Base-by-base conservation (phyloP, 2,329 filamentous ascomycete genomes). In the Fusarium nanum region DNA sequence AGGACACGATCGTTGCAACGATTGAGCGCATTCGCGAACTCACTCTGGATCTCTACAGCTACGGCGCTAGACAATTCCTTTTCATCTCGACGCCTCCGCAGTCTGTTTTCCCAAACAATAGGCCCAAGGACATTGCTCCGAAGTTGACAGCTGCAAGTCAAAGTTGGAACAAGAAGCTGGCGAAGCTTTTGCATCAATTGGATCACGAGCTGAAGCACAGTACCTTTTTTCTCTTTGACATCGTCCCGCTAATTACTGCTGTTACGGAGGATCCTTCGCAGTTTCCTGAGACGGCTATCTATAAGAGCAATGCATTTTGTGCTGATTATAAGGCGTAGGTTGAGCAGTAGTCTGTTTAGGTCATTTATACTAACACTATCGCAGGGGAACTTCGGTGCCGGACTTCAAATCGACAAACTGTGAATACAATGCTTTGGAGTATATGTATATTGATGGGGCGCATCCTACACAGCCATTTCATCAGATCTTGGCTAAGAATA, bases 401-500 rank as follows among this genome's bases (percentile, higher is more conserved):
- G 52, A 65, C 13, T 65, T 59, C 9, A 65, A 65, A 14, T 64
- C 62, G 1, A 41, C 50, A 0, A 42, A 28, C 2, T 65, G 60
- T 40, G 53, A 60, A 27, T 65, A 44, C 6, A 60, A 49, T 1
- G 62, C 62, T 14, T 22, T 32, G 10, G 60, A 65, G 25, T 65
- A 65, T 6, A 65, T 65, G 60, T 65, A 65, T 10, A 65, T 65
- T 6, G 62, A 65, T 1, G 60, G 62, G 4, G 62, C 62, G 5
- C 62, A 65, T 52, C 62, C 62, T 8, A 65, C 62, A 8, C 62
- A 65, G 12, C 16, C 8, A 14, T 65, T 65, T 6, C 62, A 65
- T 12, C 60, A 65, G 12, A 47, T 65, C 3, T n/a, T 65, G 10
- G 62, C 62, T 3, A 65, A 47, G 13, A 60, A 25, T 7, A 34